Evolutionary conservation across 192 early-diverging fungal genomes (phyloP), one percentile per base, ranked within the genome.

Genomic region (Chytriomyces confervae): DNA sequence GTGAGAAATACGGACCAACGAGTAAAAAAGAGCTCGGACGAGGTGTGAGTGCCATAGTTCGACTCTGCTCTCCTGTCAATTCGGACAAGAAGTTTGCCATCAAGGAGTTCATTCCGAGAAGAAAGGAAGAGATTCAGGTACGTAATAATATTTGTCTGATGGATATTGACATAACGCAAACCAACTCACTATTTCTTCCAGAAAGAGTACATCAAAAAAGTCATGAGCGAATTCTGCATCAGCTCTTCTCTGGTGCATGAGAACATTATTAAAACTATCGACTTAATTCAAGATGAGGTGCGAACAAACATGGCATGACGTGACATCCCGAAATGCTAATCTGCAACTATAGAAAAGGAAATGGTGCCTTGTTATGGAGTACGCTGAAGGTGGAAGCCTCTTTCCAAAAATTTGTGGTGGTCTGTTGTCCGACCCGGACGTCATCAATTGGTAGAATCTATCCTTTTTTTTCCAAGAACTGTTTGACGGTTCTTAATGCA

Each of bases 191-290:
- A 4, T 36, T 36, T 36, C 36, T 36, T 36, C 36, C 83, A 97
- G 88, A 94, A 94, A 81, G 94, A 96, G 61, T 98, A 97, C 83
- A 86, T 97, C 82, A 97, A 98, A 84, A 98, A 97, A 85, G 86
- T 98, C 75, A 93, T 91, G 27, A 89, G 91, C 81, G 97, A 98
- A 84, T 98, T 96, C 80, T 97, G 96, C 84, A 97, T 98, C 73
- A 92, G 91, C 61, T 96, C 95, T 5, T 91, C 92, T 43, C 86
- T 98, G 71, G 87, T 94, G 66, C 95, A 97, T 84, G 86, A 90
- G 72, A 95, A 98, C 81, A 83, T 98, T 50, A 94, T 98, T 27
- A 89, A 90, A 76, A 97, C 95, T 8, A 88, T 97, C 27, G 97
- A 98, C 84, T 84, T 98, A 68, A 95, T 98, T 47, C 93, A 95